Base-by-base conservation (phyloP, 768 basidiomycete genomes). In the Trametes meyenii region DNA sequence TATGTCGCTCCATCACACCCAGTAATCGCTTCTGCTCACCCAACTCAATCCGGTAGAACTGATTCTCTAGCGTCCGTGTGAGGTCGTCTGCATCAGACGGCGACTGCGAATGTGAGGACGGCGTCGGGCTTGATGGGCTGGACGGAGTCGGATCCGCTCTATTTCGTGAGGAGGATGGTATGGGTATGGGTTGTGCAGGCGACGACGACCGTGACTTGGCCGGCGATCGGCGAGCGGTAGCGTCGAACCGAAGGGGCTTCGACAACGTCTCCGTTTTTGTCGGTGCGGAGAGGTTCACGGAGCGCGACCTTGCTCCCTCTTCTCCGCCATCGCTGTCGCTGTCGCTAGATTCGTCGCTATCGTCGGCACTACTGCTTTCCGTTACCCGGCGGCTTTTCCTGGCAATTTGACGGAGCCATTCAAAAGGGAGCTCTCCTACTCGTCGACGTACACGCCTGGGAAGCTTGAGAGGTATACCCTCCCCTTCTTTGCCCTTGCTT, bases 11-110 rank as follows among this genome's bases (percentile, higher is more conserved):
- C 93, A 98, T 94, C 38, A 97, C 86, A 5, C 89, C 88, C 77
- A 93, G 91, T 38, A 98, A 76, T 13, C 96, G 79, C 57, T 89
- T 81, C 74, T 96, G 95, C 73, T 98, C 96, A 3, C 90, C 90
- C 1, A 94, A 79, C 71, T 98, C 96, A 57, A 98, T 90, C 54
- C 85, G 83, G 77, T 96, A 95, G 72, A 96, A 98, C 75, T 98
- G 94, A 81, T 87, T 87, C 1, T 96, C 95, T 33, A 98, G 84
- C 1, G 83, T 79, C 64, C 94, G 90, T 0, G 89, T 67, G 42
- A 70, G 83, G 24, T 88, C 88, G 57, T 90, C 85, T 3, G 91
- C 86, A 8, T 65, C 52, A 19, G 67, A 38, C 4, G 67, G 63
- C 2, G 61, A 60, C 17, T 49, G 55, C 8, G 57, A 58, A 17